Evolutionary conservation across 768 basidiomycete genomes (phyloP), one percentile per base, ranked within the genome.

Genomic region (Sarcodon sp.): DNA sequence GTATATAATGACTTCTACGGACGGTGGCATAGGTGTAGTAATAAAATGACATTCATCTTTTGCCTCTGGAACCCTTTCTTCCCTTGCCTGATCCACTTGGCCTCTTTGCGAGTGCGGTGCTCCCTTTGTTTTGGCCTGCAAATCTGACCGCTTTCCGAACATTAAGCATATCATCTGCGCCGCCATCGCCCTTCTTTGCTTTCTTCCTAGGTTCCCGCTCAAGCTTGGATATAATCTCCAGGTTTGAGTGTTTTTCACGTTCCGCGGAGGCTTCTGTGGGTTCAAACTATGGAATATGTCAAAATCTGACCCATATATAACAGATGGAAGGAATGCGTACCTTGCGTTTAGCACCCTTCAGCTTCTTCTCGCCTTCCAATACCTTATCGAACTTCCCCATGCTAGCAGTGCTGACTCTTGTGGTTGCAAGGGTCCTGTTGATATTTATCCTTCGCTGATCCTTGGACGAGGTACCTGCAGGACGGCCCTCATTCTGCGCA

Each of bases 371-470:
- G 10, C 93, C 93, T 46, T 93, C 85, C 16, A 98, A 73, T 59
- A 73, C 79, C 54, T 78, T 83, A 63, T 98, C 94, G 57, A 96
- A 99, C 56, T 77, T 83, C 54, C 96, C 96, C 83, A 99, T 83
- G 57, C 89, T 93, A 0, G 92, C 96, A 0, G 96, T 99, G 51
- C 91, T 91, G 31, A 71, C 68, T 50, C 87, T 78, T 1, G 85
- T 80, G 9, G 81, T 73, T 7, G 87, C 79, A 21, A 96, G 68
- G 1, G 84, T 83, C 49, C 73, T 72, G 16, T 91, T 85, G 13
- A 98, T 75, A 11, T 88, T 81, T 11, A 60, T 55, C 65, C 90
- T 89, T 18, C 87, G 79, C 43, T 71, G 63, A 16, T 69, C 39
- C 9, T 34, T 7, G 27, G 49, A 34, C n/a, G 52, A 38, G 13